Percentiles rank a stretch among this genome's conserved stretches.
Conservation (phyloP, 345 rosid species). For the Eucalyptus cladocalyx region DNA sequence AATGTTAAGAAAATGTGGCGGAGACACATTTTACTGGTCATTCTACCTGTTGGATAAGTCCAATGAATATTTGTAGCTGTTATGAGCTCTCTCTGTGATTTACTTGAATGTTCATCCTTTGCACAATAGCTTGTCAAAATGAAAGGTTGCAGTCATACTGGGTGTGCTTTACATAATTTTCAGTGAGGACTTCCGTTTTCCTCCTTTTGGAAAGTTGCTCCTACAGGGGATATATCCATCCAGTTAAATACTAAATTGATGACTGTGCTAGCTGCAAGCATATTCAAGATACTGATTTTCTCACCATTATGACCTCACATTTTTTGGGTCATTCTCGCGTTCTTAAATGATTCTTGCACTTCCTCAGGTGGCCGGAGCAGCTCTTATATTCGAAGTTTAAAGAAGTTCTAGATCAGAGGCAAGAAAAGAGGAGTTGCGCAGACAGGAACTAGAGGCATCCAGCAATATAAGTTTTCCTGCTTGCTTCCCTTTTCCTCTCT, state of each 20-base stretch:
- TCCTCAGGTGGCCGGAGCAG: slow-evolving; percentile 68
- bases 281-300: neutral
- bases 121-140: neutral
- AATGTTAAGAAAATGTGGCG: neutral
- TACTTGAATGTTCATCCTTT: neutral
- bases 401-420: slow-evolving; percentile 81
- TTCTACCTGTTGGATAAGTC: neutral
- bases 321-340: neutral
- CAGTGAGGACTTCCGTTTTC: neutral
- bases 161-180: neutral
- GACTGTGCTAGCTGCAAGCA: neutral
- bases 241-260: neutral
- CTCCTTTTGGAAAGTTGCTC: neutral
- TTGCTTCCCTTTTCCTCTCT: neutral
- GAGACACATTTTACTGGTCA: neutral
- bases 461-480: neutral
- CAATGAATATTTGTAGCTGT: neutral
- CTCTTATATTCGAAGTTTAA: slow-evolving; percentile 61
- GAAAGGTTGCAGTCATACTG: neutral
- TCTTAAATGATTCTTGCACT: neutral
- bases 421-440: slow-evolving; percentile 60
- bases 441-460: slow-evolving; percentile 40
- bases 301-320: neutral
- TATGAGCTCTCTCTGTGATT: neutral
- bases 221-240: neutral